Base-by-base conservation (phyloP, 768 basidiomycete genomes). In the Auricularia sp. region DNA sequence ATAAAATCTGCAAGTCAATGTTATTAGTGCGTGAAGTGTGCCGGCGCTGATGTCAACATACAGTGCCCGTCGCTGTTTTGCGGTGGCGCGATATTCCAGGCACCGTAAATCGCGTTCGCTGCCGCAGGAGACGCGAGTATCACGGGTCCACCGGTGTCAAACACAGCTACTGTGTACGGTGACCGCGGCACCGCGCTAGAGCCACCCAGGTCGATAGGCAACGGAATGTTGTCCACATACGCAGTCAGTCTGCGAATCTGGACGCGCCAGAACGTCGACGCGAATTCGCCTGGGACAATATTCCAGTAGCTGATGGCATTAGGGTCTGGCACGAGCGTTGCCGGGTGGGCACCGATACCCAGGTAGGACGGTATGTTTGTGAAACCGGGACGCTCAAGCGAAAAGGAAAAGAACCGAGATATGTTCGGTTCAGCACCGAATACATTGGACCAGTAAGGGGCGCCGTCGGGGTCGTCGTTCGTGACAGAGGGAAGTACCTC, bases 31-130 rank as follows among this genome's bases (percentile, higher is more conserved):
- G 44, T 61, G 16, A 7, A 36, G 14, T n/a, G 3, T 12, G 18
- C 36, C 63, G 33, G 61, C 47, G 18, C 16, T 44, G 56, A 63
- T 35, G 29, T 60, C 3, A 16, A 76, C 87, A 66, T 67, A 90
- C 90, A 89, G 61, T 81, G 77, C 21, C 88, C 86, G 66, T 89
- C 86, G 1, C 75, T 56, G 33, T 61, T 54, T 33, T 39, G 64
- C 0, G 76, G 81, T 7, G 88, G 86, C 23, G 72, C 69, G 34
- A 91, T 76, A 1, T 85, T 87, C 62, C 90, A 74, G 3, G 89
- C 87, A 8, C 90, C 90, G 65, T 91, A 92, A 21, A 91, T 87
- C 5, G 79, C 89, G 67, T 92, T 87, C 16, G 90, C 87, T 21
- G 92, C 77, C 3, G 69, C 62, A 3, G 77, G 74, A 0, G 85